Evolutionary conservation across 78 protist species (phyloP).

Genomic region (Protostelium mycophagum): DNA sequence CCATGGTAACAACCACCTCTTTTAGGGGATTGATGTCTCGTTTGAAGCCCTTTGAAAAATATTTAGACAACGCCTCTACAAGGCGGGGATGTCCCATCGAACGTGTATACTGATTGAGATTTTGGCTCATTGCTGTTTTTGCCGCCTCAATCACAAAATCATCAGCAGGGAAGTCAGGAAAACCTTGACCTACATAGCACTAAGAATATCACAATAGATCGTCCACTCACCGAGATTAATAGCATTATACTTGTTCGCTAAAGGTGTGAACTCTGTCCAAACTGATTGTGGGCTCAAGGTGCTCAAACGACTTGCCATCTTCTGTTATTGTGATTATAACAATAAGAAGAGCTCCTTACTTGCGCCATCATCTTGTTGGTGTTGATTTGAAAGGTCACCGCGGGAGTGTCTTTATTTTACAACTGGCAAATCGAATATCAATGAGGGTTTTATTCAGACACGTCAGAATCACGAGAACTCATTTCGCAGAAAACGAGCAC

Average conservation of each 20-base stretch:
- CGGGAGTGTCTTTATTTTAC: too few relatives aligned
- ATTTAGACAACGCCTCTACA: slow-evolving; percentile 38
- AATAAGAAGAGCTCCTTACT: too few relatives aligned
- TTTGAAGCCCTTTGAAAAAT: slow-evolving; percentile 39
- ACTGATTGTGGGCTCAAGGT: background rate
- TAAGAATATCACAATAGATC: background rate
- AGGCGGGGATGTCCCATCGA: slow-evolving; percentile 55
- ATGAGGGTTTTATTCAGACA: too few relatives aligned
- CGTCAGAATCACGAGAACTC: too few relatives aligned
- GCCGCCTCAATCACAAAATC: slow-evolving; percentile 39
- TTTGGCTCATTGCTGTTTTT: slow-evolving; percentile 8
- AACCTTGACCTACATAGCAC: slow-evolving; percentile 33
- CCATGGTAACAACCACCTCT: slow-evolving; percentile 44
- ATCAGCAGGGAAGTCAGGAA: slow-evolving; percentile 60
- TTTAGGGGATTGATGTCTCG: slow-evolving; percentile 39
- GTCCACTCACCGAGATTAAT: slow-evolving; percentile 30
- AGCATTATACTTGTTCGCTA: slow-evolving; percentile 36
- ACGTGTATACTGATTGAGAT: slow-evolving; percentile 67
- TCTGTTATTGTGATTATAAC: too few relatives aligned
- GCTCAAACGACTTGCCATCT: too few relatives aligned
- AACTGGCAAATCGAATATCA: too few relatives aligned
- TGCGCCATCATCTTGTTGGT: too few relatives aligned
- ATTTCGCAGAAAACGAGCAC: too few relatives aligned
- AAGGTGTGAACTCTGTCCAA: slow-evolving; percentile 55
- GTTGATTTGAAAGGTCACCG: too few relatives aligned